Conservation (phyloP, 2,329 filamentous ascomycete genomes). For the Cladorrhinum sp. region DNA sequence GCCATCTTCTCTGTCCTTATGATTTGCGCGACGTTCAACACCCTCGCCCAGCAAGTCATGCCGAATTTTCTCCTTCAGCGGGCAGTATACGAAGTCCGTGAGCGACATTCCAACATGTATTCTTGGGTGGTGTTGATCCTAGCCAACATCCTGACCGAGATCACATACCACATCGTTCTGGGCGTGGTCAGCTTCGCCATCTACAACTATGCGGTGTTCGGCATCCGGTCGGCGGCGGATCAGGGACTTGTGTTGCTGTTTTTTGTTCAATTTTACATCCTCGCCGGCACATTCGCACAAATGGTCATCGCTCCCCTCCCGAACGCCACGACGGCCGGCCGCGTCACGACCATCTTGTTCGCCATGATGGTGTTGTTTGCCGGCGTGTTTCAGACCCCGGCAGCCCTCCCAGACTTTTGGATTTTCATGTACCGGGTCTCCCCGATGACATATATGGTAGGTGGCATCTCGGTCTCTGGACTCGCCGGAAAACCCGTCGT, state of each 20-base stretch:
- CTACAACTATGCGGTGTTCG: slow-evolving; percentile 83
- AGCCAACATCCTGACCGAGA: slow-evolving; percentile 75
- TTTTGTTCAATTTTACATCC: slow-evolving; percentile 71
- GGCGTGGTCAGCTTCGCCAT: slow-evolving; percentile 70
- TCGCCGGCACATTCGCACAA: slow-evolving; percentile 75
- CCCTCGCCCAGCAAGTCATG: slow-evolving; percentile 76
- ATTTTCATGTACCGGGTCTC: slow-evolving; percentile 80
- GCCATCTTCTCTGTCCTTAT: slow-evolving; percentile 86
- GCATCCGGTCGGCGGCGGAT: slow-evolving; percentile 66
- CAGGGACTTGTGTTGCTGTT: slow-evolving; percentile 74
- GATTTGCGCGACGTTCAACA: slow-evolving; percentile 75
- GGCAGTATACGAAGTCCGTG: slow-evolving; percentile 77
- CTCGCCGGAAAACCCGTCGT: slow-evolving; percentile 63
- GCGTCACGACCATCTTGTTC: slow-evolving; percentile 73
- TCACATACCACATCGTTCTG: slow-evolving; percentile 79
- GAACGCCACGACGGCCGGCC: slow-evolving; percentile 71
- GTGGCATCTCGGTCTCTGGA: slow-evolving; percentile 66
- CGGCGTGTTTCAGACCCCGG: slow-evolving; percentile 65
- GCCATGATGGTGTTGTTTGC: slow-evolving; percentile 72
- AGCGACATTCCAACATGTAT: slow-evolving; percentile 80
- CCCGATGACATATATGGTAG: slow-evolving; percentile 77
- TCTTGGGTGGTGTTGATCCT: slow-evolving; percentile 83
- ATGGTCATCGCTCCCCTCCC: slow-evolving; percentile 74
- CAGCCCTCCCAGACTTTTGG: slow-evolving; percentile 69
- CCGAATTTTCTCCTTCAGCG: slow-evolving; percentile 81